These are phyloP conservation scores for Cotoneaster glaucophyllus DNA, from an alignment of 306 rosid species.

Conservation along the genomic window DNA sequence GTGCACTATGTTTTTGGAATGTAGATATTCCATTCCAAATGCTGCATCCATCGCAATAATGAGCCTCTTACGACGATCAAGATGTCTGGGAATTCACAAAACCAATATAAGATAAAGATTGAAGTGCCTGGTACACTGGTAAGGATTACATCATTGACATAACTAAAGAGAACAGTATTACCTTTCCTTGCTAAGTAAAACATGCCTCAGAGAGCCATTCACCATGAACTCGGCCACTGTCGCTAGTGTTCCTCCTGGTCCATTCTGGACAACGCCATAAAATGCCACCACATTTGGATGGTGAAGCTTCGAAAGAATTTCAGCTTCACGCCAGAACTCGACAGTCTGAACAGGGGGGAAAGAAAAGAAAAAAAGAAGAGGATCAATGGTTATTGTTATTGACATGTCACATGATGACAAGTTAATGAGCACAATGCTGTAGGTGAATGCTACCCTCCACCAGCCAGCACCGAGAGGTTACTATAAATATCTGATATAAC, in stretches of 20 bases:
- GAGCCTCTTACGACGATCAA: conserved; percentile 81
- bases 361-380: background rate
- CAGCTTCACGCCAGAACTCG: conserved; percentile 90
- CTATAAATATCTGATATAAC: background rate
- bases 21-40: conserved; percentile 93
- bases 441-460: conserved; percentile 1
- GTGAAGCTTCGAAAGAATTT: conserved; percentile 74
- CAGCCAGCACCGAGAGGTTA: background rate
- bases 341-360: conserved; percentile 36
- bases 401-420: background rate
- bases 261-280: conserved; percentile 57
- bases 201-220: conserved; percentile 81
- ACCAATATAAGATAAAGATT: conserved; percentile 6
- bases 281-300: conserved; percentile 92
- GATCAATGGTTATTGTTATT: background rate
- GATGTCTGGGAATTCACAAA: conserved; percentile 41
- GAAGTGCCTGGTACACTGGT: conserved; percentile 6
- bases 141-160: background rate
- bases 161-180: conserved; percentile 23
- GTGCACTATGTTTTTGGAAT: conserved; percentile 81
- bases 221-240: conserved; percentile 89
- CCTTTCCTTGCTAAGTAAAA: conserved; percentile 71
- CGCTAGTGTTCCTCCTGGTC: conserved; percentile 84
- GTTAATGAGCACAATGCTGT: conserved; percentile 1
- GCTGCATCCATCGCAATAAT: conserved; percentile 96